These are phyloP conservation scores for Chaetomium cochliodes DNA, from an alignment of 495 filamentous ascomycete species.

Conservation along the genomic window DNA sequence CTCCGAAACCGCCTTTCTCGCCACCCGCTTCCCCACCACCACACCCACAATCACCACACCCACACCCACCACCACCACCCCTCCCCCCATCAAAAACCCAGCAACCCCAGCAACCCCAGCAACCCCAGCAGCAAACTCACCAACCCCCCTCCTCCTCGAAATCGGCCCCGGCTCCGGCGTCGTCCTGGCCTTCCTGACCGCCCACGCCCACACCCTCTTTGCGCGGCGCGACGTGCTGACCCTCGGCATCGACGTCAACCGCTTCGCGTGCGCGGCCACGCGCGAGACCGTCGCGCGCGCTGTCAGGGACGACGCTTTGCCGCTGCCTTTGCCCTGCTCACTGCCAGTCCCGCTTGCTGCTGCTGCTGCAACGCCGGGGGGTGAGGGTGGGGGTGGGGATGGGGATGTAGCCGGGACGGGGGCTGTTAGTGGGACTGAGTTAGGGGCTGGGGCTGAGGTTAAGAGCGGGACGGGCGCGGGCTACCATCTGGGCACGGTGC, in stretches of 20 bases:
- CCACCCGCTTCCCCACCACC: conserved; percentile 53
- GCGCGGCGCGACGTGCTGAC: conserved; percentile 67
- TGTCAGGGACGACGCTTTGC: conserved; percentile 30
- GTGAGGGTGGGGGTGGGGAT: not conserved
- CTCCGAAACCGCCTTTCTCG: conserved; percentile 70
- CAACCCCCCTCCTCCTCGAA: conserved; percentile 62
- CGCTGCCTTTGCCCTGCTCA: too few relatives aligned
- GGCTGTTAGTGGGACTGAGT: too few relatives aligned
- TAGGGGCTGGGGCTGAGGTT: not conserved
- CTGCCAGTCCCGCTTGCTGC: too few relatives aligned
- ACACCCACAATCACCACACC: conserved; percentile 39
- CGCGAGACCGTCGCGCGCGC: conserved; percentile 60
- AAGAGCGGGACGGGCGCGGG: conserved; percentile 21
- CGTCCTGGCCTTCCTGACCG: conserved; percentile 79
- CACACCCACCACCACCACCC: conserved; percentile 39
- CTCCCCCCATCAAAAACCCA: not conserved
- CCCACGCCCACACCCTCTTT: conserved; percentile 70
- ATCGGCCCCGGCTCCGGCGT: conserved; percentile 89
- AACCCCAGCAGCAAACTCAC: not conserved
- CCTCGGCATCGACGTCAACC: conserved; percentile 78
- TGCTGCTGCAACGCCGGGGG: too few relatives aligned
- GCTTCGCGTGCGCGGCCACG: conserved; percentile 71
- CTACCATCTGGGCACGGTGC: conserved; percentile 59
- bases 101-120: too few relatives aligned
- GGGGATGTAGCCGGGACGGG: not conserved